Conservation (phyloP, 768 basidiomycete species). For the Suillus occidentalis region DNA sequence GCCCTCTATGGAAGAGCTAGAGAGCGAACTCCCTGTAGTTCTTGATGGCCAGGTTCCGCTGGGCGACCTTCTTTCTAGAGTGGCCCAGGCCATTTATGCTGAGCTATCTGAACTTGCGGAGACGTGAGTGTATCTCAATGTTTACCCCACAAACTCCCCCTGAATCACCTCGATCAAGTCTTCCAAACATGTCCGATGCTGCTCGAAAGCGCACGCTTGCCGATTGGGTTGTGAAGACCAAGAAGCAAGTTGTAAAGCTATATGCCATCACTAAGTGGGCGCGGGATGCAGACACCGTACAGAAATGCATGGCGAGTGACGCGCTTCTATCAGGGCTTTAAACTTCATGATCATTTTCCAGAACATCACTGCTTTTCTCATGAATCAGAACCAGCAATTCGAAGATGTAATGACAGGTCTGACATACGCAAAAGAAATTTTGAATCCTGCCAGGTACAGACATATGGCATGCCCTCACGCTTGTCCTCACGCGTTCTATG, state of each 20-base stretch:
- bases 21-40: slow-evolving; percentile 73
- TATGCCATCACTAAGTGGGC: slow-evolving; percentile 89
- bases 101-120: slow-evolving; percentile 83
- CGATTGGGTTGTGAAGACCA: slow-evolving; percentile 88
- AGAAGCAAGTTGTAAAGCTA: slow-evolving; percentile 87
- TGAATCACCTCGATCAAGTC: slow-evolving; percentile 34
- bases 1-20: slow-evolving; percentile 54
- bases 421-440: slow-evolving; percentile 60
- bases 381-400: slow-evolving; percentile 84
- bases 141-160: slow-evolving; percentile 11
- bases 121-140: slow-evolving; percentile 54
- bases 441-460: slow-evolving; percentile 76
- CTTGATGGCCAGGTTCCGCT: slow-evolving; percentile 73
- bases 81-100: slow-evolving; percentile 78
- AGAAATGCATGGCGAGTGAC: slow-evolving; percentile 75
- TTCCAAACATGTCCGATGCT: slow-evolving; percentile 81
- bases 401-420: slow-evolving; percentile 65
- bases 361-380: slow-evolving; percentile 87
- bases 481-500: neutral
- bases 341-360: slow-evolving; percentile 28
- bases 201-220: slow-evolving; percentile 80
- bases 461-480: neutral
- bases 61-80: slow-evolving; percentile 71
- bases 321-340: neutral
- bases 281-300: slow-evolving; percentile 77